These are phyloP conservation scores for Solidago caesia DNA, from an alignment of 129 eudicot genomes.

Conservation along the genomic window DNA sequence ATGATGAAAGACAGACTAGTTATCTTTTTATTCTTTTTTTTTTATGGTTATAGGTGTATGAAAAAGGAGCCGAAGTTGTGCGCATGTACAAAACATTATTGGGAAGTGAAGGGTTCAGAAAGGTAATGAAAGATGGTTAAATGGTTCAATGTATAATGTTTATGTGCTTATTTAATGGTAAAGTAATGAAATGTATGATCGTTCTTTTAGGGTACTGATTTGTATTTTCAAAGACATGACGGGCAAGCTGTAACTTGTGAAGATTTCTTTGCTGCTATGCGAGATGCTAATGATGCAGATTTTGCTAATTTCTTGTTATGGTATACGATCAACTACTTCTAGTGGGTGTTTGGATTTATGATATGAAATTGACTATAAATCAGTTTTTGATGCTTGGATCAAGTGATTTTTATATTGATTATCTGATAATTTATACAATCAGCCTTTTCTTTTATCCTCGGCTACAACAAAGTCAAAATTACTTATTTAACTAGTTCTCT, in stretches of 20 bases:
- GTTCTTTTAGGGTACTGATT: slow-evolving; percentile 69
- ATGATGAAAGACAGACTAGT: background rate
- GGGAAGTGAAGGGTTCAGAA: slow-evolving; percentile 81
- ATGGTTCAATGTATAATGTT: background rate
- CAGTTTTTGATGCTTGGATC: no score
- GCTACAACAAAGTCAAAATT: no score
- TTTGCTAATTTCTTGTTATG: slow-evolving; percentile 87
- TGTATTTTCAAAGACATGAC: slow-evolving; percentile 90
- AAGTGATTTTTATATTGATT: background rate
- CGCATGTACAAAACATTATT: slow-evolving; percentile 94
- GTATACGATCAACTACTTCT: slow-evolving; percentile 32
- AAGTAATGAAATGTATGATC: background rate
- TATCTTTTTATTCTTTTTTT: slow-evolving; percentile 16
- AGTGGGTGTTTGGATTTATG: background rate
- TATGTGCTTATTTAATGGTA: slow-evolving; percentile 9
- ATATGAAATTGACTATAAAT: background rate
- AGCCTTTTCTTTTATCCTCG: no score
- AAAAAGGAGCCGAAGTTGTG: slow-evolving; percentile 97
- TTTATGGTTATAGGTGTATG: slow-evolving; percentile 63
- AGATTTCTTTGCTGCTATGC: slow-evolving; percentile 94
- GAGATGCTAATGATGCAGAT: slow-evolving; percentile 87
- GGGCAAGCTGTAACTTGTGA: slow-evolving; percentile 99
- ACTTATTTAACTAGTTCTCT: no score
- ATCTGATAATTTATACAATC: background rate
- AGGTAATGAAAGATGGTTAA: slow-evolving; percentile 43